Evolutionary conservation across 2,329 filamentous ascomycete species (phyloP).

Genomic region (Sordariomycetes sp.): DNA sequence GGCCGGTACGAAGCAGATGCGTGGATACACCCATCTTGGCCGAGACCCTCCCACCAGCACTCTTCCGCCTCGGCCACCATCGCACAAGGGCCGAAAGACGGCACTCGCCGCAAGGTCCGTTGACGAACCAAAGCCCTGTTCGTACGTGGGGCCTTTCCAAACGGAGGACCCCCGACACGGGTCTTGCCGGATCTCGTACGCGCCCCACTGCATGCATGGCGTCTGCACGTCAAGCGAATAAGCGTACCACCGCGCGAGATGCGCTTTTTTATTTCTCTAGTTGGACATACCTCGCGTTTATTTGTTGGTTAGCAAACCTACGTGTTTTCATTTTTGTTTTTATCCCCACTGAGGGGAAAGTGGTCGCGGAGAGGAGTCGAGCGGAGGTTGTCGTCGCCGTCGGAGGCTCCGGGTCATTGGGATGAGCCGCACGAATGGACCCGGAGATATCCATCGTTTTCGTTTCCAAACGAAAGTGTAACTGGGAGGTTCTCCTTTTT

Average conservation of each 20-base stretch:
- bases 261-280: not conserved
- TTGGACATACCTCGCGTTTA: not conserved
- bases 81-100: not conserved
- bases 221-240: not conserved
- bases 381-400: too few species aligned
- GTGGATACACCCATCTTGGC: too few species aligned
- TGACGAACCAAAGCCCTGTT: not conserved
- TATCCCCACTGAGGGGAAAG: too few species aligned
- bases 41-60: not conserved
- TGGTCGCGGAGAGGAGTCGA: too few species aligned
- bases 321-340: too few species aligned
- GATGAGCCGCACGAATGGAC: too few species aligned
- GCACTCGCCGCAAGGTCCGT: not conserved
- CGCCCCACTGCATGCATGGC: not conserved
- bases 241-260: not conserved
- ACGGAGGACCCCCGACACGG: not conserved
- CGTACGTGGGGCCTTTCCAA: not conserved
- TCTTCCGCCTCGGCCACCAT: not conserved
- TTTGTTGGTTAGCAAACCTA: not conserved
- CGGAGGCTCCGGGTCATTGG: too few species aligned
- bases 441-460: too few species aligned
- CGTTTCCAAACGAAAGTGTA: too few species aligned
- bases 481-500: not conserved
- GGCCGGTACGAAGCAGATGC: too few species aligned
- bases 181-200: not conserved